Evolutionary conservation across 192 early-diverging fungal species (phyloP), one percentile per base, ranked within the genome.

Genomic region (Coemansia umbellata): DNA sequence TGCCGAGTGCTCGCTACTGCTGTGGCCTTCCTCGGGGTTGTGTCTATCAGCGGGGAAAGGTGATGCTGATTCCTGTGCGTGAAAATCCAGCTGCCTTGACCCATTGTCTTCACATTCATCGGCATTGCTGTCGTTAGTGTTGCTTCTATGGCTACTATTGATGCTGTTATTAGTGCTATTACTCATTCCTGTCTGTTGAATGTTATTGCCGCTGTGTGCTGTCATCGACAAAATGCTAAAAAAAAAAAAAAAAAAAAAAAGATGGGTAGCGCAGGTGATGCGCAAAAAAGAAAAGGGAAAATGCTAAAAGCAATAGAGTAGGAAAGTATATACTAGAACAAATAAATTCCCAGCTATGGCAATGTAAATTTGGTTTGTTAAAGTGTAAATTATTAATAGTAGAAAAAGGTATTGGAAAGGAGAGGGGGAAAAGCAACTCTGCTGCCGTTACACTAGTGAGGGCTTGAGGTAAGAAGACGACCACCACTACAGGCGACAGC

Each of bases 151-250:
- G 32, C 22, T 21, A 21, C 40, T 36, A 50, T 50, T 57, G 55
- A 65, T 65, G n/a, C n/a, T n/a, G n/a, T 42, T 39, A 7, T 37
- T 23, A 17, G 23, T 28, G 32, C 22, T 21, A 21, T 35, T 36
- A 50, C 55, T 57, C 63, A 65, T 65, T 65, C 40, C 63, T 27
- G 54, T 44, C 21, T 42, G 36, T 11, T 41, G 26, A 30, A 53
- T 41, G 6, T 37, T n/a, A 28, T 45, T 27, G 7, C 43, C 47
- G 37, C 37, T 31, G 36, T 50, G 39, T 14, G 56, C 56, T 11
- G 56, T 58, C 56, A 58, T 58, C 19, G 35, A 26, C 19, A 19
- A 14, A 17, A 40, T 24, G 11, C 26, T 33, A 55, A 35, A 24
- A 35, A 11, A 21, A 55, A 54, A 40, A 15, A 26, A 8, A 45